Conservation (phyloP, 2,329 filamentous ascomycete species). For the Botryotinia globosa region DNA sequence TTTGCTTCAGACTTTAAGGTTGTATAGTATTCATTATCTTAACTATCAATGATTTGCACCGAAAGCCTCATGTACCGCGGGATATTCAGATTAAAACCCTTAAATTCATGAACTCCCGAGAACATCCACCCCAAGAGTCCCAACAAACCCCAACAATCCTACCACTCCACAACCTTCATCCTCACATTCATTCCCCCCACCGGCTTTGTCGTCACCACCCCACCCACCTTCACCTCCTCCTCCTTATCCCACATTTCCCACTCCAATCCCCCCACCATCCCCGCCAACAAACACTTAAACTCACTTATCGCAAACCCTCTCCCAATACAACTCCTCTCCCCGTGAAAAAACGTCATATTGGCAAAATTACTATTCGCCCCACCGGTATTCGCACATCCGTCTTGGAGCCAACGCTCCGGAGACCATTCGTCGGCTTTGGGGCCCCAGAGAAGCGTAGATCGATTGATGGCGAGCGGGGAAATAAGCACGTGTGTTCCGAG, state of each 20-base stretch:
- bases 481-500: slow-evolving; percentile 55
- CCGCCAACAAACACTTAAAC: slow-evolving; percentile 45
- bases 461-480: slow-evolving; percentile 55
- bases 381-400: slow-evolving; percentile 46
- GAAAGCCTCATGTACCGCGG: neutral
- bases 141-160: too few species aligned
- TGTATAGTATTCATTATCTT: neutral
- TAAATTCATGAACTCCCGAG: neutral
- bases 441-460: slow-evolving; percentile 56
- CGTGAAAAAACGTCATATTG: slow-evolving; percentile 80
- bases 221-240: slow-evolving; percentile 52
- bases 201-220: slow-evolving; percentile 44
- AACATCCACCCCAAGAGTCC: neutral
- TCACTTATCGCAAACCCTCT: slow-evolving; percentile 76
- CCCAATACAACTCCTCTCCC: slow-evolving; percentile 81
- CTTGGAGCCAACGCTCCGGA: slow-evolving; percentile 54
- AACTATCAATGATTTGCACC: neutral
- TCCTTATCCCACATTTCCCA: slow-evolving; percentile 38
- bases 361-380: slow-evolving; percentile 74
- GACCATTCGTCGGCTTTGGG: slow-evolving; percentile 57
- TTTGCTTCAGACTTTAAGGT: accelerated
- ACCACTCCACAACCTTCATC: slow-evolving; percentile 5
- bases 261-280: neutral
- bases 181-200: slow-evolving; percentile 19
- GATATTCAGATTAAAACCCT: neutral